phyloP scores from a whole-genome alignment of 176 grass and related monocot species.

The Chrysopogon serrulatus region DNA sequence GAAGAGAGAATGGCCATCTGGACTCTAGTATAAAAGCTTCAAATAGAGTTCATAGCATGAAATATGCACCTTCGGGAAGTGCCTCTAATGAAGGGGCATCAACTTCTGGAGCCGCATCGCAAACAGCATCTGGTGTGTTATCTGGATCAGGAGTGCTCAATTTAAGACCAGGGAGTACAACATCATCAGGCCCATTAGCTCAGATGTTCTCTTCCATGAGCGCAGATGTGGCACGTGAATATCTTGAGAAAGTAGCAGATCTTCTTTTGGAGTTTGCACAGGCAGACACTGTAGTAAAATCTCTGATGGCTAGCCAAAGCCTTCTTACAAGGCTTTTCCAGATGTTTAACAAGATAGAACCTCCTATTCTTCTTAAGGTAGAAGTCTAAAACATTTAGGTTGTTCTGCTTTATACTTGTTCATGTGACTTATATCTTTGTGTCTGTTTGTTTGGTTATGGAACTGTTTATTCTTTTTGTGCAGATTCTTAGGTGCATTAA shows the following conservation, averaged over 20 bases:
- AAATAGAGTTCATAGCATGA: conserved; percentile 58
- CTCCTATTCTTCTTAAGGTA: conserved; percentile 94
- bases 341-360: conserved; percentile 99
- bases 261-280: conserved; percentile 96
- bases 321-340: conserved; percentile 87
- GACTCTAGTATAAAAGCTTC: conserved; percentile 61
- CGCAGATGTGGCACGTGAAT: conserved; percentile 87
- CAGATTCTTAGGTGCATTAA: conserved; percentile 98
- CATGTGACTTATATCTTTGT: conserved; percentile 15
- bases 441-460: conserved; percentile 4
- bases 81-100: conserved; percentile 82
- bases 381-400: conserved; percentile 16
- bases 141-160: conserved; percentile 98
- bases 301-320: conserved; percentile 77
- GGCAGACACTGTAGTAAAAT: conserved; percentile 87
- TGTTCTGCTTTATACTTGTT: conserved; percentile 23
- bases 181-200: conserved; percentile 86
- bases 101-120: conserved; percentile 84
- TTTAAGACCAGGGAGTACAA: conserved; percentile 95
- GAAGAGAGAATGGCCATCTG: conserved; percentile 74
- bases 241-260: conserved; percentile 97
- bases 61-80: conserved; percentile 29
- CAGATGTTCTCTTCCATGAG: conserved; percentile 94
- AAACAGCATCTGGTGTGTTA: conserved; percentile 94
- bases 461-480: conserved; percentile 17